These are phyloP conservation scores for Massariosphaeria phaeospora DNA, from an alignment of 495 filamentous ascomycete species.

Conservation along the genomic window DNA sequence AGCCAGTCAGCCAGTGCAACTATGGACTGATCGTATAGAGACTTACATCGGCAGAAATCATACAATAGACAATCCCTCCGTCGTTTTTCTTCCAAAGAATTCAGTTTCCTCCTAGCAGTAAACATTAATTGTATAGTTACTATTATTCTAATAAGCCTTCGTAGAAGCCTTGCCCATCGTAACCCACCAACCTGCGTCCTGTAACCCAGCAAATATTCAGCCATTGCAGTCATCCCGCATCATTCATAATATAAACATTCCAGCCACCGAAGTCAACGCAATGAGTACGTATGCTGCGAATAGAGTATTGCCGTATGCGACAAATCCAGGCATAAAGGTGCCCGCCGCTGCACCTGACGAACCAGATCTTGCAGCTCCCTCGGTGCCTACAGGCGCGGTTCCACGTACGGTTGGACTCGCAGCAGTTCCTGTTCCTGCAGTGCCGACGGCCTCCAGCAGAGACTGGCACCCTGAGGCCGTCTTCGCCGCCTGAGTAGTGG, in stretches of 20 bases:
- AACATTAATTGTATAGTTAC: too few species aligned
- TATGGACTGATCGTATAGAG: too few species aligned
- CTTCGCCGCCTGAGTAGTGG: conserved; percentile 39
- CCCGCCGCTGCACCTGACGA: conserved; percentile 41
- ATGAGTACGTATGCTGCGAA: conserved; percentile 62
- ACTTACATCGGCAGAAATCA: too few species aligned
- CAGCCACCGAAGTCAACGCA: conserved; percentile 61
- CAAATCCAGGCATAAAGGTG: conserved; percentile 46
- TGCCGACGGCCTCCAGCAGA: conserved; percentile 57
- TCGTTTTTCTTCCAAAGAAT: too few species aligned
- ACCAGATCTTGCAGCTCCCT: conserved; percentile 40
- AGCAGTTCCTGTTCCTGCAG: conserved; percentile 59
- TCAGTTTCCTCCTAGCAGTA: too few species aligned
- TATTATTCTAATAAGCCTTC: too few species aligned
- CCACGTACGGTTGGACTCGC: conserved; percentile 39
- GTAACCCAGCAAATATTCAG: too few species aligned
- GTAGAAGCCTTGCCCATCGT: too few species aligned
- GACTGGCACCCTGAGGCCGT: conserved; percentile 48
- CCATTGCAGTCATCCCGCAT: too few species aligned
- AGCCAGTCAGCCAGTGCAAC: too few species aligned
- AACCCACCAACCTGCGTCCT: too few species aligned
- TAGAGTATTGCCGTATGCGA: conserved; percentile 59
- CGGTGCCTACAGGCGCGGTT: conserved; percentile 36
- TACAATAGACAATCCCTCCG: too few species aligned
- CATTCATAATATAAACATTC: conserved; percentile 73